These are phyloP conservation scores for Fusarium tuaranense DNA, from an alignment of 2,329 filamentous ascomycete genomes.

Conservation along the genomic window DNA sequence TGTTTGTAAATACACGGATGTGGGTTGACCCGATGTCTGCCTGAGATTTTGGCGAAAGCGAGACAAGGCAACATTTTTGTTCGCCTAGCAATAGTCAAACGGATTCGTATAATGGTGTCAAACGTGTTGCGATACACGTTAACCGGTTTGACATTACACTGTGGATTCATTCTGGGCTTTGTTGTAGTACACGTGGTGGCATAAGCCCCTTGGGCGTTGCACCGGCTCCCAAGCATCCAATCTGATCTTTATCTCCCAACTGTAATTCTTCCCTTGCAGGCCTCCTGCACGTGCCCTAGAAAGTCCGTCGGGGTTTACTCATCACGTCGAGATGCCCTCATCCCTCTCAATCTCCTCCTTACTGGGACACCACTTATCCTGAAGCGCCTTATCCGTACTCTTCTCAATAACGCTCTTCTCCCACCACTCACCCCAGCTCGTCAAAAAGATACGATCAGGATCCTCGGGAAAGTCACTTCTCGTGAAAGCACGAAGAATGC, in stretches of 20 bases:
- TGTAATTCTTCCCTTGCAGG: background rate
- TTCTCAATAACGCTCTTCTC: conserved; percentile 55
- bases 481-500: conserved; percentile 58
- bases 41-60: background rate
- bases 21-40: background rate
- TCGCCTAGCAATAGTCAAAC: background rate
- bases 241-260: background rate
- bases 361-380: conserved; percentile 64
- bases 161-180: background rate
- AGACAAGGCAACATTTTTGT: background rate
- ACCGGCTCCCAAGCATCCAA: background rate
- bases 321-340: conserved; percentile 42
- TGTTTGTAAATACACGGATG: background rate
- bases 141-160: background rate
- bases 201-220: background rate
- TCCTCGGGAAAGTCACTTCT: conserved; percentile 62
- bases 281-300: background rate
- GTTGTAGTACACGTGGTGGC: background rate
- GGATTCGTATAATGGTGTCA: background rate
- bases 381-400: conserved; percentile 58
- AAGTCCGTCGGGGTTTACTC: background rate
- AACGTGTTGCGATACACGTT: background rate
- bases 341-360: conserved; percentile 62
- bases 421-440: conserved; percentile 70
- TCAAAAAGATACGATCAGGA: conserved; percentile 64